Percentiles rank a stretch among this genome's conserved stretches.
Evolutionary conservation across 202 grass and related monocot genomes (phyloP).

Genomic region (Zizania palustris): DNA sequence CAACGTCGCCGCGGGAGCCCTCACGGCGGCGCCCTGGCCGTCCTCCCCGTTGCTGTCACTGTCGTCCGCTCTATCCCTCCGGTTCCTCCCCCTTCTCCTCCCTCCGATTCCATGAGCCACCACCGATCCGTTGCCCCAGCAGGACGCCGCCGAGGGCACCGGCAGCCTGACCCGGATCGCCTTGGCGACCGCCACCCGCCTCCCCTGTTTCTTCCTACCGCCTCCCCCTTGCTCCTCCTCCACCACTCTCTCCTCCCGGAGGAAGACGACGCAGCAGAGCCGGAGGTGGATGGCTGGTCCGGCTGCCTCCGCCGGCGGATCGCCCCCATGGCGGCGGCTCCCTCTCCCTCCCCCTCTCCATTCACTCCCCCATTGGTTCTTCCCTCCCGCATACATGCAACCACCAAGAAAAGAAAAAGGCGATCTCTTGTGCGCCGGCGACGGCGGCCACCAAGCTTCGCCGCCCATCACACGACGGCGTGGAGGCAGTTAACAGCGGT

Average conservation of each 20-base stretch:
- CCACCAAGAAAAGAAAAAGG: slow-evolving; percentile 24
- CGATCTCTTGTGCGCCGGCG: not conserved
- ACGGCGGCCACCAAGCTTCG: not conserved
- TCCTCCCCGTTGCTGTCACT: not conserved
- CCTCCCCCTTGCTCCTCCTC: not conserved
- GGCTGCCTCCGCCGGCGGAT: slow-evolving; percentile 21
- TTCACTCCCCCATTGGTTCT: slow-evolving; percentile 33
- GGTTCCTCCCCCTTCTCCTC: slow-evolving; percentile 6
- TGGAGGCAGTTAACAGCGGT: not conserved
- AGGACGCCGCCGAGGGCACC: slow-evolving; percentile 13
- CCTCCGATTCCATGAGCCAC: slow-evolving; percentile 1
- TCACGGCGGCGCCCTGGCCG: not conserved
- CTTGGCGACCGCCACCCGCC: slow-evolving; percentile 37
- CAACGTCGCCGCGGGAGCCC: too few relatives aligned
- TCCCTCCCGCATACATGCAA: slow-evolving; percentile 56
- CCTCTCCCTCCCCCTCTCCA: not conserved
- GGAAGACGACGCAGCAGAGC: slow-evolving; percentile 25
- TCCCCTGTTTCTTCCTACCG: not conserved
- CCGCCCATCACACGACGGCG: not conserved
- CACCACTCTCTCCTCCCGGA: slow-evolving; percentile 12
- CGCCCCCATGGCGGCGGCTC: not conserved
- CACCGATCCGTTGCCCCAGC: slow-evolving; percentile 39
- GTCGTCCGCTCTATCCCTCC: not conserved
- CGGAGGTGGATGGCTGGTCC: not conserved
- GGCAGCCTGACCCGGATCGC: slow-evolving; percentile 45